Percentiles rank a stretch among this genome's conserved stretches.
phyloP scores from a whole-genome alignment of 768 basidiomycete species.

The Pleurotus tuber-regium region DNA sequence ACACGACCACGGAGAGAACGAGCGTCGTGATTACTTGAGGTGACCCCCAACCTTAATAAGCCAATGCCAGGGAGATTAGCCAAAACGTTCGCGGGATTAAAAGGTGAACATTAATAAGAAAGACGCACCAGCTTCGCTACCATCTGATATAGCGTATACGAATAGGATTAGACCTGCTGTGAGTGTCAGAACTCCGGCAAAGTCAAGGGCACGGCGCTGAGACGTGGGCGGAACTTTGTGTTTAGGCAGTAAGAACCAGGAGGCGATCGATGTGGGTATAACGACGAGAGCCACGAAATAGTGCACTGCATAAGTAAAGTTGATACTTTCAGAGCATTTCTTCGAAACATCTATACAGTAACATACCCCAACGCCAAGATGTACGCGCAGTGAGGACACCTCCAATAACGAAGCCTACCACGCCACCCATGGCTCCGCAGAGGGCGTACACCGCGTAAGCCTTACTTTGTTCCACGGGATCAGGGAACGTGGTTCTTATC shows the following conservation, averaged over 20 bases:
- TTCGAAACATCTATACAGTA: not conserved
- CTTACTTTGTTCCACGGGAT: slow-evolving; percentile 37
- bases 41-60: slow-evolving; percentile 37
- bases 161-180: slow-evolving; percentile 26
- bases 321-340: not conserved
- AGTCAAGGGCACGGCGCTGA: slow-evolving; percentile 13
- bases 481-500: slow-evolving; percentile 39
- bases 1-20: slow-evolving; percentile 36
- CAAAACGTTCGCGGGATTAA: too few species aligned
- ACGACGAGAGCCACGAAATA: slow-evolving; percentile 39
- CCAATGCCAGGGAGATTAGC: not conserved
- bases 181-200: slow-evolving; percentile 13
- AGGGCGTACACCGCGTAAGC: slow-evolving; percentile 44
- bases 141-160: slow-evolving; percentile 35
- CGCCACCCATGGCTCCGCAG: slow-evolving; percentile 41
- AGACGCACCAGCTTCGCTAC: slow-evolving; percentile 27
- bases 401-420: slow-evolving; percentile 35
- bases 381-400: slow-evolving; percentile 33
- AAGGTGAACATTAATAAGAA: too few species aligned
- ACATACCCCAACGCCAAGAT: slow-evolving; percentile 38
- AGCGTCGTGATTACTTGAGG: slow-evolving; percentile 40
- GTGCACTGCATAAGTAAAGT: slow-evolving; percentile 28
- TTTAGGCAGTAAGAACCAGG: slow-evolving; percentile 14
- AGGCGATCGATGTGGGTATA: slow-evolving; percentile 9
- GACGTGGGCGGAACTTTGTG: not conserved